Base-by-base conservation (phyloP, 176 grass and related monocot species). In the Raddia distichophylla region DNA sequence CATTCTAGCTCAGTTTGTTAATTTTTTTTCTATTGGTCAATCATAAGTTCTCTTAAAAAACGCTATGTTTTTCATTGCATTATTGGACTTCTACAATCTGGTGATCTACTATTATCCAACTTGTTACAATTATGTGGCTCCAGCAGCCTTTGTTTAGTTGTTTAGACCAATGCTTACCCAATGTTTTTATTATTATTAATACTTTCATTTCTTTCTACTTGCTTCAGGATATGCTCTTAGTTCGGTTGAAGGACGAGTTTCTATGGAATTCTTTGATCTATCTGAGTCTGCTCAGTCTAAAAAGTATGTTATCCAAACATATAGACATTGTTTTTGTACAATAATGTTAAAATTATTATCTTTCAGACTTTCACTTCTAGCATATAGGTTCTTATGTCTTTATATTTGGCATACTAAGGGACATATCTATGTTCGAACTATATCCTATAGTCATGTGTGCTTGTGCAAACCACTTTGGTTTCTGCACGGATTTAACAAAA, bases 201-300 rank as follows among this genome's bases (percentile, higher is more conserved):
- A 22, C 60, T 69, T 7, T 68, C 42, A 16, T 18, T 75, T 81
- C 15, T 89, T 71, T 17, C 18, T 81, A 42, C 66, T 72, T 84
- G 52, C 64, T 88, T 76, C 89, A 99, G 96, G 96, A 37, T 99
- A 82, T 86, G 87, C 96, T 82, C 92, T 99, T 13, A 99, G 96
- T 89, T 99, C 96, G 53, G 89, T 99, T 3, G 96, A 99, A 91
- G 96, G 96, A 7, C 83, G 93, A 64, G 93, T 99, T 48, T 91
- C 96, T 51, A 99, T 99, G 93, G 96, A 99, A 63, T 99, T 99
- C 66, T 99, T 99, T 60, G 91, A 95, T 85, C 86, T 95, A 69
- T 95, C 93, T 6, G 96, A 99, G 63, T 86, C 89, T 78, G 88
- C 87, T 35, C 96, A 99, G 69, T 84, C 93, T 19, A 99, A 95